A percentile compares a stretch with the other conserved stretches of the same genome.
Evolutionary conservation across 1,139 yeast species (phyloP).

Genomic region (Hyphopichia wangnamkhiaoensis): DNA sequence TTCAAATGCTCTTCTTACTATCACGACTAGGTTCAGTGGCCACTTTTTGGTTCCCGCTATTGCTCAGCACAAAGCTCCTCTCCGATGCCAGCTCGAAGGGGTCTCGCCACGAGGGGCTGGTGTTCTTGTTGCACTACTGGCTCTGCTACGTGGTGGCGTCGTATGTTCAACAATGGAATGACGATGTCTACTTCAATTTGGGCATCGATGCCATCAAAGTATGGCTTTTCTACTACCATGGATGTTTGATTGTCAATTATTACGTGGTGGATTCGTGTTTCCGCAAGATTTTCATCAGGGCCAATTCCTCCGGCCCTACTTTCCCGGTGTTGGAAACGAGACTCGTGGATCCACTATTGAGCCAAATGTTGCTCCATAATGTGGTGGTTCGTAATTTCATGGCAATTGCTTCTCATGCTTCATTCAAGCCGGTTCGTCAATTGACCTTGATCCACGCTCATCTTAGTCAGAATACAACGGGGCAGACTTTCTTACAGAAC

Average conservation of each 20-base stretch:
- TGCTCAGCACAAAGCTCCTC: conserved; percentile 4
- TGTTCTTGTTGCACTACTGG: conserved; percentile 28
- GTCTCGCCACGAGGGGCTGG: background rate
- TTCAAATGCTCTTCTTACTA: background rate
- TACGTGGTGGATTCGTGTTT: conserved; percentile 4
- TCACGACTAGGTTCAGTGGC: background rate
- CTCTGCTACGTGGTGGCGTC: conserved; percentile 20
- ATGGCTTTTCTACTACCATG: conserved; percentile 32
- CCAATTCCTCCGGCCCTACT: conserved; percentile 7
- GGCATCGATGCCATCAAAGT: conserved; percentile 15
- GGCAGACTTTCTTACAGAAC: conserved; percentile 7
- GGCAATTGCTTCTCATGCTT: background rate
- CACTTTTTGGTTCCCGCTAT: conserved; percentile 5
- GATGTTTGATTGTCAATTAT: conserved; percentile 21
- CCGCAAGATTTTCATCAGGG: background rate
- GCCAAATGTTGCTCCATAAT: conserved; percentile 10
- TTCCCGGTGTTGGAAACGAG: conserved; percentile 15
- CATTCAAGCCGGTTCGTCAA: too few relatives aligned
- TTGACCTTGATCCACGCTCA: too few relatives aligned
- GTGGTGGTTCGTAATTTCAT: conserved; percentile 5
- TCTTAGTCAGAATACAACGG: too few relatives aligned
- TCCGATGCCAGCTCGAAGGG: background rate
- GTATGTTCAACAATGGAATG: conserved; percentile 14
- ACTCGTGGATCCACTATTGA: conserved; percentile 16
- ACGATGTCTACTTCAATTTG: too few relatives aligned